Evolutionary conservation across 2,329 filamentous ascomycete species (phyloP), one percentile per base, ranked within the genome.

Genomic region (Sarocladium brachiariae): DNA sequence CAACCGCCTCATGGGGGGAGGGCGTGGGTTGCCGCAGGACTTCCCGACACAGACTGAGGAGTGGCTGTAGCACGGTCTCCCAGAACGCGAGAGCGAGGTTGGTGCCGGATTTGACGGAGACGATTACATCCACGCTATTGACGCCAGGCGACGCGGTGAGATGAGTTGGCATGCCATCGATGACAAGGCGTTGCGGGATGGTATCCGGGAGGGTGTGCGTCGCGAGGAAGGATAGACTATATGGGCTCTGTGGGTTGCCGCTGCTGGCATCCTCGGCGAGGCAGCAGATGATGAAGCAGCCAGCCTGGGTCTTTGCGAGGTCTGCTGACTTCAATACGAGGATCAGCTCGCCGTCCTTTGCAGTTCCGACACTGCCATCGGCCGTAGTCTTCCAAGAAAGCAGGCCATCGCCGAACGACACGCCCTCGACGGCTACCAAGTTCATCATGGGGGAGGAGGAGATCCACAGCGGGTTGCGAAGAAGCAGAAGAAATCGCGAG

Each of bases 101-200:
- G 1, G 76, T 77, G 13, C 87, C 87, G 0, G 87, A 87, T 18
- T 71, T 70, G 0, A 77, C 82, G 1, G 86, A 90, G 16, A 90
- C 73, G 19, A 91, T 63, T 16, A 89, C 71, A 57, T 87, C 76
- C n/a, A 84, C 63, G 11, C 65, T 48, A 30, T 58, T 61, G 37
- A 21, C 21, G 19, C n/a, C 51, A 51, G 11, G 51, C 37, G 3
- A 43, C 52, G 11, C 56, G 52, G 27, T 52, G 54, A 71, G 62
- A 53, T 77, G 65, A 2, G 57, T 45, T 0, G 77, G 77, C 6
- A 72, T 52, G 3, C 57, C 56, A 3, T 53, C 49, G 13, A 76
- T 55, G 21, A 71, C 55, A 51, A 71, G 67, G 5, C 58, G 58
- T 14, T 65, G 58, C 4, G 72, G 59, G 2, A 73, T 59, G 2